These are phyloP conservation scores for Podospora pseudoanserina DNA, from an alignment of 495 filamentous ascomycete genomes.

Conservation along the genomic window DNA sequence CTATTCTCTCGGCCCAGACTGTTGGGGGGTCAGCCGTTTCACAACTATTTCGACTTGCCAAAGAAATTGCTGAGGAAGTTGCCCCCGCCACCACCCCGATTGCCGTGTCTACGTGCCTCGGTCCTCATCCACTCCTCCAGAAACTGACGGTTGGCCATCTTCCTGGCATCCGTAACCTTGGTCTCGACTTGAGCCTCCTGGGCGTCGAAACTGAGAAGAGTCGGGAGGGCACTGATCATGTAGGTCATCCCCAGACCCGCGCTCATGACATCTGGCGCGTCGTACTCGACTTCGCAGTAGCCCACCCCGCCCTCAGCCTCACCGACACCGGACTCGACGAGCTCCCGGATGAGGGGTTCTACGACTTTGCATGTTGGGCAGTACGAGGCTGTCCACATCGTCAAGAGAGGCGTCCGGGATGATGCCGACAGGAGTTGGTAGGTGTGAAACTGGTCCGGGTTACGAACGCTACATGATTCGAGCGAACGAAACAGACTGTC, in stretches of 20 bases:
- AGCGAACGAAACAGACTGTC: background rate
- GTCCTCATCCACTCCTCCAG: constrained; percentile 58
- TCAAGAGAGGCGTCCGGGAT: constrained; percentile 58
- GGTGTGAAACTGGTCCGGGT: constrained; percentile 56
- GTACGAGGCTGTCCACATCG: constrained; percentile 66
- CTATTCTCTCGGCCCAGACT: background rate
- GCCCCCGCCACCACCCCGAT: constrained; percentile 39
- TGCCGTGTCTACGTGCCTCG: constrained; percentile 50
- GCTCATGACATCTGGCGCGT: constrained; percentile 54
- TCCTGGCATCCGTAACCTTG: constrained; percentile 50
- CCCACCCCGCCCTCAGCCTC: constrained; percentile 58
- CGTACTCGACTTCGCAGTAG: constrained; percentile 61
- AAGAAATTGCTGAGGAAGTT: constrained; percentile 44
- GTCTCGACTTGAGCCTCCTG: constrained; percentile 55
- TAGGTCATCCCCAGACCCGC: constrained; percentile 53
- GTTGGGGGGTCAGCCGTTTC: background rate
- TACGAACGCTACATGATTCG: constrained; percentile 50
- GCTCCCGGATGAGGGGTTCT: constrained; percentile 48
- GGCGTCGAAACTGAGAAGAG: constrained; percentile 63
- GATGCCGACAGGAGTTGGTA: constrained; percentile 57
- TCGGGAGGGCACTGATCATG: constrained; percentile 63
- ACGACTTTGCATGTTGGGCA: constrained; percentile 58
- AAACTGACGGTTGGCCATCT: constrained; percentile 52
- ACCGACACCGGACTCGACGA: constrained; percentile 56
- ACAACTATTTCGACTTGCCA: constrained; percentile 24